These are phyloP conservation scores for Aspergillus arachidicola DNA, from an alignment of 2,329 filamentous ascomycete species.

Conservation along the genomic window DNA sequence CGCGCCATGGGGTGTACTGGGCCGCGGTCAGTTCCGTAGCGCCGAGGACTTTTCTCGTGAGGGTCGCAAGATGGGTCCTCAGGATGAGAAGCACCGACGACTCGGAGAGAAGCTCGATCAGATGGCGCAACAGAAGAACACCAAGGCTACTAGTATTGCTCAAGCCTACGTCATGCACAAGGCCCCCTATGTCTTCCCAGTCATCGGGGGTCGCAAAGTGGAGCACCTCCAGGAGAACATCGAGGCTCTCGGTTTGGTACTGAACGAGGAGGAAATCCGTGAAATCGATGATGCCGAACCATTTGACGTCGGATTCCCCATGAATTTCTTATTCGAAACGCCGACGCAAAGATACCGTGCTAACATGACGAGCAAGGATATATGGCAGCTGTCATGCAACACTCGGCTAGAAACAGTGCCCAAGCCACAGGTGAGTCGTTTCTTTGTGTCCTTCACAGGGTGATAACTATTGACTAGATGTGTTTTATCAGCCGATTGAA, in stretches of 20 bases:
- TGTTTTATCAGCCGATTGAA: too few species aligned
- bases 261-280: slow-evolving; percentile 63
- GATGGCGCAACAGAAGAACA: neutral
- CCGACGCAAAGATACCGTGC: too few species aligned
- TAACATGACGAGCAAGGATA: too few species aligned
- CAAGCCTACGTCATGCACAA: slow-evolving; percentile 76
- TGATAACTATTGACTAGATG: too few species aligned
- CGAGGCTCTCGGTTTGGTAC: slow-evolving; percentile 62
- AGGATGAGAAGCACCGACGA: neutral
- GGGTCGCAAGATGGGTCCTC: neutral
- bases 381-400: too few species aligned
- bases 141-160: slow-evolving; percentile 58
- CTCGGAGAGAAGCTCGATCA: neutral
- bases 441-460: too few species aligned
- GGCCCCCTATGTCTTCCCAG: slow-evolving; percentile 71
- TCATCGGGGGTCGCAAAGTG: slow-evolving; percentile 70
- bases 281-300: slow-evolving; percentile 63
- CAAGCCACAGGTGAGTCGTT: too few species aligned
- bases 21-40: neutral
- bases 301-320: slow-evolving; percentile 69
- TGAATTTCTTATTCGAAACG: neutral
- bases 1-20: neutral
- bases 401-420: too few species aligned
- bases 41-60: neutral
- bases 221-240: slow-evolving; percentile 72